phyloP scores from a whole-genome alignment of 805 yeast genomes.

The Candida oleophila region DNA sequence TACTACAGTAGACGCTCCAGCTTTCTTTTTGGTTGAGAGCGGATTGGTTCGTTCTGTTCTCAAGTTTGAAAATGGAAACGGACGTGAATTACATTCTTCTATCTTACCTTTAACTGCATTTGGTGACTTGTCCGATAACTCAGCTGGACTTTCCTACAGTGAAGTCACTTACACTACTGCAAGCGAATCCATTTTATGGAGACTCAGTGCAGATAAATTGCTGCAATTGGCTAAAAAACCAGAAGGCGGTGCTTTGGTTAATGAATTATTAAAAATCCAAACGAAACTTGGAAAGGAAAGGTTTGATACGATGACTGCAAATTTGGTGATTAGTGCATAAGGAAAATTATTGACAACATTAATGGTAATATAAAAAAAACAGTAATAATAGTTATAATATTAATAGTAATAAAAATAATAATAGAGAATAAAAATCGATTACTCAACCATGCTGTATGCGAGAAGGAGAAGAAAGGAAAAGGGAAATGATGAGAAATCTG shows the following conservation, averaged over 20 bases:
- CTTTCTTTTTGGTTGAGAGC: conserved; percentile 56
- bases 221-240: conserved; percentile 42
- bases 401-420: no score
- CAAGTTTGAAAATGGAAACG: conserved; percentile 36
- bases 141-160: conserved; percentile 34
- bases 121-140: conserved; percentile 51
- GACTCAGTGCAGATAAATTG: conserved; percentile 48
- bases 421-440: no score
- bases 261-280: conserved; percentile 63
- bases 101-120: conserved; percentile 74
- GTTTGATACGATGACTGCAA: conserved; percentile 73
- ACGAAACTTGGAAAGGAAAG: conserved; percentile 66
- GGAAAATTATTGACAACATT: background rate
- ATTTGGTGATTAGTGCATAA: conserved; percentile 62
- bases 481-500: no score
- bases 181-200: conserved; percentile 68
- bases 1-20: conserved; percentile 44
- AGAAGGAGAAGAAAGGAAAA: no score
- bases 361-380: no score
- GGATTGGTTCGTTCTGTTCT: conserved; percentile 39
- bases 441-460: no score
- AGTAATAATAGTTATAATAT: no score
- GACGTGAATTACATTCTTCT: conserved; percentile 33
- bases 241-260: conserved; percentile 51
- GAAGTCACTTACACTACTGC: conserved; percentile 54